Evolutionary conservation across 2,329 filamentous ascomycete species (phyloP).

Genomic region (Emergomyces orientalis): DNA sequence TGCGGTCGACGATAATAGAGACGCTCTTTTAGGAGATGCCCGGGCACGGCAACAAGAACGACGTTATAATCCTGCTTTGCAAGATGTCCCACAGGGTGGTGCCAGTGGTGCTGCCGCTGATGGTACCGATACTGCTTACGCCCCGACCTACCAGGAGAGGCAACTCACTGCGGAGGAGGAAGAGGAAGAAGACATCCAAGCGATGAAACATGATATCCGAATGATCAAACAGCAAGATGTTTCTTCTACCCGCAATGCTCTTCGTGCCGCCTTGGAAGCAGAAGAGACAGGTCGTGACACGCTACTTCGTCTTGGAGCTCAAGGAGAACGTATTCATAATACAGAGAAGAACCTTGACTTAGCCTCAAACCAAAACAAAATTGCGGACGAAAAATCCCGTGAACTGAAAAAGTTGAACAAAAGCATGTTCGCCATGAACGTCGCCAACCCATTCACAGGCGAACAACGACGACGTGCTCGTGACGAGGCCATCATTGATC

Average conservation of each 20-base stretch:
- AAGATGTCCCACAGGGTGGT: slow-evolving; percentile 19
- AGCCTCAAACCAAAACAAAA: slow-evolving; percentile 63
- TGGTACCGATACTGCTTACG: slow-evolving; percentile 16
- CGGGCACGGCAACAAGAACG: slow-evolving; percentile 41
- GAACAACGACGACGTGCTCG: slow-evolving; percentile 54
- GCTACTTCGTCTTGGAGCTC: slow-evolving; percentile 62
- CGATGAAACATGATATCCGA: slow-evolving; percentile 63
- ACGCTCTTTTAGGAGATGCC: slow-evolving; percentile 52
- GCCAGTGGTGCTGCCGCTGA: slow-evolving; percentile 9
- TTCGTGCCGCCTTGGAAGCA: slow-evolving; percentile 57
- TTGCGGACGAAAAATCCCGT: slow-evolving; percentile 68
- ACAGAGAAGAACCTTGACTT: slow-evolving; percentile 75
- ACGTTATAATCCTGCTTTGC: slow-evolving; percentile 27
- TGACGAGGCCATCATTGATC: slow-evolving; percentile 60
- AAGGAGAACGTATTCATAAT: slow-evolving; percentile 73
- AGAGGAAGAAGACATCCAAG: slow-evolving; percentile 61
- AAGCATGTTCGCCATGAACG: slow-evolving; percentile 82
- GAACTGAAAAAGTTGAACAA: slow-evolving; percentile 79
- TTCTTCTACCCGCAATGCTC: slow-evolving; percentile 59
- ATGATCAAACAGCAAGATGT: slow-evolving; percentile 71
- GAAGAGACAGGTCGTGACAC: slow-evolving; percentile 64
- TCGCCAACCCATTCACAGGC: slow-evolving; percentile 67
- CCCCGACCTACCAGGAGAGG: slow-evolving; percentile 52
- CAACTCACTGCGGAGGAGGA: slow-evolving; percentile 76
- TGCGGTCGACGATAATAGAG: slow-evolving; percentile 44